Evolutionary conservation across 2,329 filamentous ascomycete species (phyloP).

Genomic region (Myrmaecium sp.): DNA sequence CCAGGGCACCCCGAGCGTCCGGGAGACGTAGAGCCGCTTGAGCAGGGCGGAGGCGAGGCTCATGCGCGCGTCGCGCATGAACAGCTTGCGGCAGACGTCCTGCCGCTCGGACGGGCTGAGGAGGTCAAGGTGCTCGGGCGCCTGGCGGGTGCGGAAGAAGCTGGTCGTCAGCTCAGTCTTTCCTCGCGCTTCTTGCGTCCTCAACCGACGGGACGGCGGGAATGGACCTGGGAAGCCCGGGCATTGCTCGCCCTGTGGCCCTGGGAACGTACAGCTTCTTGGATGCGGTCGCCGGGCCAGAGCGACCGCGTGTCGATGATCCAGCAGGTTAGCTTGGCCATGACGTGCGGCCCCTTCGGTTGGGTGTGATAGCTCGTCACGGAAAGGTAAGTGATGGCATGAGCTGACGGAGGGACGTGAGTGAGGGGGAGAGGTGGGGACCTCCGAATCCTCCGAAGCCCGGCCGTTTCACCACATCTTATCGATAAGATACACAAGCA

Average conservation of each 20-base stretch:
- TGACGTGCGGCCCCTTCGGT: too few relatives aligned
- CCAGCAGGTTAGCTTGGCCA: constrained; percentile 32
- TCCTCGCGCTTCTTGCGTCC: too few relatives aligned
- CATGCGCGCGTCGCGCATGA: constrained; percentile 58
- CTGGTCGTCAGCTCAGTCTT: neutral
- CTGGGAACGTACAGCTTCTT: constrained; percentile 15
- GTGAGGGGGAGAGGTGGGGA: too few relatives aligned
- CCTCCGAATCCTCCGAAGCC: too few relatives aligned
- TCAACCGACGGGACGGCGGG: too few relatives aligned
- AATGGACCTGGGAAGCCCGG: too few relatives aligned
- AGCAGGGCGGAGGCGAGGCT: constrained; percentile 54
- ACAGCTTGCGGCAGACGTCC: constrained; percentile 43
- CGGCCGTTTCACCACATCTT: too few relatives aligned
- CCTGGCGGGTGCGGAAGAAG: constrained; percentile 14
- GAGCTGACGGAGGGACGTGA: too few relatives aligned
- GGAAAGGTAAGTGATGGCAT: too few relatives aligned
- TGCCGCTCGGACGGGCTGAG: constrained; percentile 37
- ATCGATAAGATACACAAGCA: too few relatives aligned
- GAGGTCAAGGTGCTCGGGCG: constrained; percentile 24
- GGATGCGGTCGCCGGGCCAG: constrained; percentile 30
- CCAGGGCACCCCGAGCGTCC: constrained; percentile 44
- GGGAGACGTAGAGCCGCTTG: constrained; percentile 52
- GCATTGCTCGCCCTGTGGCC: neutral
- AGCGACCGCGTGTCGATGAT: constrained; percentile 30
- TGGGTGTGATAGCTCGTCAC: too few relatives aligned